Percentiles rank a stretch among this genome's conserved stretches.
Evolutionary conservation across 1,139 yeast genomes (phyloP).

Genomic region (Yamadazyma mexicana): DNA sequence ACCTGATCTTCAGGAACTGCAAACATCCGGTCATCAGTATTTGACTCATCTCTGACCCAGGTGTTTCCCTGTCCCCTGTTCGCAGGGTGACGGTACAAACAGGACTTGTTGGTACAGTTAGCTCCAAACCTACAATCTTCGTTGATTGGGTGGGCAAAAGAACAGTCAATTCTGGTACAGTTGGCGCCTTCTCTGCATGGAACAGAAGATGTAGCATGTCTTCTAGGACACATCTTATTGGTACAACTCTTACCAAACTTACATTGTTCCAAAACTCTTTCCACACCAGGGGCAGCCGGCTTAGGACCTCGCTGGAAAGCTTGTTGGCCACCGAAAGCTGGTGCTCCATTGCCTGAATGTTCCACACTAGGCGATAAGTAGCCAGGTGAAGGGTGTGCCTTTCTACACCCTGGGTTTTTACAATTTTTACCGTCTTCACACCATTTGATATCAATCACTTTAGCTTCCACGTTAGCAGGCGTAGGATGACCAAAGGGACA

Average conservation of each 20-base stretch:
- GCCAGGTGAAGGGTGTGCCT: constrained; percentile 79
- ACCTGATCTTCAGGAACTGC: constrained; percentile 79
- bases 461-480: constrained; percentile 74
- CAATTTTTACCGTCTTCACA: constrained; percentile 72
- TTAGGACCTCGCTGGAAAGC: background rate
- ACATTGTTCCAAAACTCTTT: constrained; percentile 71
- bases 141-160: constrained; percentile 74
- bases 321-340: constrained; percentile 1
- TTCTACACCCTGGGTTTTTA: constrained; percentile 57
- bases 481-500: constrained; percentile 94
- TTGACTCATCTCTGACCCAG: constrained; percentile 10
- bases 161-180: constrained; percentile 79
- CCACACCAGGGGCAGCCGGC: constrained; percentile 14
- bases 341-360: constrained; percentile 1
- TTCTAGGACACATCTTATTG: constrained; percentile 72
- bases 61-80: constrained; percentile 45
- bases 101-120: constrained; percentile 66
- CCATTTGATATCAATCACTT: constrained; percentile 70
- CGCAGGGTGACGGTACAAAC: constrained; percentile 78
- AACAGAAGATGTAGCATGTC: constrained; percentile 76
- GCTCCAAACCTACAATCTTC: constrained; percentile 80
- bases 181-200: constrained; percentile 79
- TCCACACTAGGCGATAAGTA: constrained; percentile 35
- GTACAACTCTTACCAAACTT: constrained; percentile 76
- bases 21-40: constrained; percentile 61